Conservation (phyloP, 2,329 filamentous ascomycete genomes). For the Chaetomium strumarium region DNA sequence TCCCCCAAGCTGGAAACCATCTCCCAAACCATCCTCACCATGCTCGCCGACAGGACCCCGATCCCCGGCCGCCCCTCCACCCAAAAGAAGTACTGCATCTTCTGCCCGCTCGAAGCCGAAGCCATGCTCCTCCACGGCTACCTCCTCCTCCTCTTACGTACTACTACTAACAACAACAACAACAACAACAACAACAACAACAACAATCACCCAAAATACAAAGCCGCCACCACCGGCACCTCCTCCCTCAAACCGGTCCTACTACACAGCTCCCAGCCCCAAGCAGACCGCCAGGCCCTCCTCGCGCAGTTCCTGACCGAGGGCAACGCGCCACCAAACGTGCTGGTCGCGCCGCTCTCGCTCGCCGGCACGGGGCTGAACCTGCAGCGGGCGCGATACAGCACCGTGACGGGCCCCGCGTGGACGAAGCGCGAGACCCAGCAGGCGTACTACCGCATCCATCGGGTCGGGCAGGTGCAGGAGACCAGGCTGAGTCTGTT, state of each 20-base stretch:
- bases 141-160: no score
- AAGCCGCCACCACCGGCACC: no score
- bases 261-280: conserved; percentile 8
- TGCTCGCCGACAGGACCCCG: conserved; percentile 19
- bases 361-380: conserved; percentile 23
- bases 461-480: conserved; percentile 21
- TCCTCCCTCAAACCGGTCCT: conserved; percentile 13
- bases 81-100: conserved; percentile 20
- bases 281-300: background rate
- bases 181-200: no score
- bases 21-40: conserved; percentile 12
- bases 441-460: conserved; percentile 21
- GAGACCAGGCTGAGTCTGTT: conserved; percentile 14
- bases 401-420: conserved; percentile 16
- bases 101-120: conserved; percentile 20
- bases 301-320: conserved; percentile 14
- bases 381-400: conserved; percentile 21
- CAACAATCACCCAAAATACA: no score
- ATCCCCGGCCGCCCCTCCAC: conserved; percentile 11
- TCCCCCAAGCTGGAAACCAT: conserved; percentile 20
- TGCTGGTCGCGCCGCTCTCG: conserved; percentile 17
- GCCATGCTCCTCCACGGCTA: conserved; percentile 15
- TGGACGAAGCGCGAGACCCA: conserved; percentile 21
- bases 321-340: conserved; percentile 20
- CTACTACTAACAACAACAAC: no score